A percentile compares a stretch with the other conserved stretches of the same genome.
phyloP scores from a whole-genome alignment of 306 rosid genomes.

The Prunus mira region DNA sequence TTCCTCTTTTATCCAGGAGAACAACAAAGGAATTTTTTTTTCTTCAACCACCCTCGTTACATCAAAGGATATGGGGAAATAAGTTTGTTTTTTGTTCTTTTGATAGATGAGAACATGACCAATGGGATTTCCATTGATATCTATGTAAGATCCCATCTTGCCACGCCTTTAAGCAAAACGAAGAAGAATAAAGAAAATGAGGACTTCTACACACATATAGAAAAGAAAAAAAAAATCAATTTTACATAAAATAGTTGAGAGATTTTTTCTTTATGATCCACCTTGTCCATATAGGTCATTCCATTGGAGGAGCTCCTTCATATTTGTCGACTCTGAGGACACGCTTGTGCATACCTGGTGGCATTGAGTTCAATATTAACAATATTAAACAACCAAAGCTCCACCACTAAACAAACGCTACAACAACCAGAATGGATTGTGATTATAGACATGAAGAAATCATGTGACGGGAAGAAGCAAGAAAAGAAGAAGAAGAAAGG shows the following conservation, averaged over 20 bases:
- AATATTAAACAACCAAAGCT: too few species aligned
- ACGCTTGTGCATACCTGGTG: slow-evolving; percentile 84
- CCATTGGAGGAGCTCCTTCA: slow-evolving; percentile 88
- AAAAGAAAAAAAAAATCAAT: slow-evolving; percentile 13
- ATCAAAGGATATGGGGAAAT: too few species aligned
- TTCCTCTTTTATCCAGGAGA: too few species aligned
- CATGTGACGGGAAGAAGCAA: too few species aligned
- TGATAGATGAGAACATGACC: neutral
- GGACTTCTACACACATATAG: slow-evolving; percentile 43
- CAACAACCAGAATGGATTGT: too few species aligned
- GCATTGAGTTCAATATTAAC: slow-evolving; percentile 1
- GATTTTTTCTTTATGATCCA: slow-evolving; percentile 73
- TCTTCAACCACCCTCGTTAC: too few species aligned
- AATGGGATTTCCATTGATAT: slow-evolving; percentile 19
- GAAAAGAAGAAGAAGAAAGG: too few species aligned
- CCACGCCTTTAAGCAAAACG: slow-evolving; percentile 23
- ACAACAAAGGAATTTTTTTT: too few species aligned
- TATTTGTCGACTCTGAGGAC: slow-evolving; percentile 78
- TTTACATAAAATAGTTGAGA: slow-evolving; percentile 79
- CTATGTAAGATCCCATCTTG: slow-evolving; percentile 24
- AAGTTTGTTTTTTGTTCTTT: too few species aligned
- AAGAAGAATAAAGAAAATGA: neutral
- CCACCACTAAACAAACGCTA: too few species aligned
- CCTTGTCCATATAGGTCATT: slow-evolving; percentile 92
- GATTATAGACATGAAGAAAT: too few species aligned